These are phyloP conservation scores for Monosporozyma yasuniensis DNA, from an alignment of 805 yeast species.

Conservation along the genomic window DNA sequence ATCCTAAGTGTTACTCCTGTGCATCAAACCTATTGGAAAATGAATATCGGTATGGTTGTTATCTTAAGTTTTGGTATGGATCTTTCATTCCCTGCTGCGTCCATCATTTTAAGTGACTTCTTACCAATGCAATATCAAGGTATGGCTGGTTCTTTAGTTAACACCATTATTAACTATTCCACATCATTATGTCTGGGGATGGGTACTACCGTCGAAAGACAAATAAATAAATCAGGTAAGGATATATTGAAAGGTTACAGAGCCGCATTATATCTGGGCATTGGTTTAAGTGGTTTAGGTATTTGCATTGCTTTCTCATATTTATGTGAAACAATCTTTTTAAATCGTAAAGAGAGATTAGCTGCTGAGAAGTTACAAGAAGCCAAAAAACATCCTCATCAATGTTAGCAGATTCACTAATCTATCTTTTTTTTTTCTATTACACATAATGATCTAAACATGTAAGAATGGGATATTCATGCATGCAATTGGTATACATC, in stretches of 20 bases:
- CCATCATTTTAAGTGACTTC: conserved; percentile 49
- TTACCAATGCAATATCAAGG: conserved; percentile 64
- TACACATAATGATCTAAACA: not conserved
- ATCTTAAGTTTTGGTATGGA: conserved; percentile 70
- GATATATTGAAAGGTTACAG: conserved; percentile 39
- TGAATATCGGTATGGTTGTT: conserved; percentile 48
- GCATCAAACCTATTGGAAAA: conserved; percentile 49
- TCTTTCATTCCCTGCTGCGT: conserved; percentile 65
- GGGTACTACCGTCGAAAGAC: conserved; percentile 55
- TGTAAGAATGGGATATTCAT: not conserved
- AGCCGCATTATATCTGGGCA: conserved; percentile 49
- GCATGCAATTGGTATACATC: not conserved
- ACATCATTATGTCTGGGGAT: conserved; percentile 60
- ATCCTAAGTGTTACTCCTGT: conserved; percentile 50
- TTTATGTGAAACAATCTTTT: conserved; percentile 11
- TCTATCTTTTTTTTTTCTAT: not conserved
- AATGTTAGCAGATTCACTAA: not conserved
- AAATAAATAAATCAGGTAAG: conserved; percentile 24
- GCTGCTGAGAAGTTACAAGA: not conserved
- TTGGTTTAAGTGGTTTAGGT: conserved; percentile 41
- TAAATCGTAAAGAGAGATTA: conserved; percentile 1
- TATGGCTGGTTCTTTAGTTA: conserved; percentile 64
- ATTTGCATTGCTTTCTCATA: conserved; percentile 13
- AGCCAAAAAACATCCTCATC: not conserved
- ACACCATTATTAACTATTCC: conserved; percentile 64